phyloP scores from a whole-genome alignment of 768 basidiomycete species.

The Porpolomopsis calyptriformis region DNA sequence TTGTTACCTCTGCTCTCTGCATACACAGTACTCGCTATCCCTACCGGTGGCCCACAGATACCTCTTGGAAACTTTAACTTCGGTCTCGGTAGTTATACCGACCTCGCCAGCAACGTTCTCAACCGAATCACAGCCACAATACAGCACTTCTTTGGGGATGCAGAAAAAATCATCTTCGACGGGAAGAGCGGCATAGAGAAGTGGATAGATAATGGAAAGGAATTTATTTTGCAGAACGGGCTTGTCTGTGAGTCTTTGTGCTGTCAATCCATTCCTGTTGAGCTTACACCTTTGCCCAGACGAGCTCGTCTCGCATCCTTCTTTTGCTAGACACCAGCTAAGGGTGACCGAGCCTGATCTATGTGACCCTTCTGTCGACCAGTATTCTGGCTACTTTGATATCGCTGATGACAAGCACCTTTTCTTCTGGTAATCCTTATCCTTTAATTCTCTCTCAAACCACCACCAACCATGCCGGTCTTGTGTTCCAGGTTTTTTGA shows the following conservation, averaged over 20 bases:
- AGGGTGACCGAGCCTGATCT: slow-evolving; percentile 58
- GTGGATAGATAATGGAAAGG: slow-evolving; percentile 52
- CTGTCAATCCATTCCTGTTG: background rate
- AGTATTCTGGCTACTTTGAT: slow-evolving; percentile 78
- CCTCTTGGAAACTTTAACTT: background rate
- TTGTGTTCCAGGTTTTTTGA: slow-evolving; percentile 70
- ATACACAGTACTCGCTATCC: background rate
- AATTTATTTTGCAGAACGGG: slow-evolving; percentile 63
- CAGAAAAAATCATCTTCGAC: slow-evolving; percentile 32
- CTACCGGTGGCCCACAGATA: background rate
- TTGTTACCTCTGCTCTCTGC: background rate
- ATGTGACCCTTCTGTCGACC: slow-evolving; percentile 72
- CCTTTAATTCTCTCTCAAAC: background rate
- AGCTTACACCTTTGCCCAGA: slow-evolving; percentile 30
- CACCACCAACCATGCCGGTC: background rate
- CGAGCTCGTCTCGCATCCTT: slow-evolving; percentile 50
- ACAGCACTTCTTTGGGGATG: slow-evolving; percentile 24
- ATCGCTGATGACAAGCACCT: slow-evolving; percentile 69
- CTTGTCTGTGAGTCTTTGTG: slow-evolving; percentile 55
- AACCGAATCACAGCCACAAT: background rate
- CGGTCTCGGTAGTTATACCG: background rate
- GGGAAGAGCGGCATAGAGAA: slow-evolving; percentile 43
- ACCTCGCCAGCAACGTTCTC: background rate
- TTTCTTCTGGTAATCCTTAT: slow-evolving; percentile 65
- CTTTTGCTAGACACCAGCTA: slow-evolving; percentile 41